Conservation (phyloP, 176 grass and related monocot species). For the Aechmea fasciata region DNA sequence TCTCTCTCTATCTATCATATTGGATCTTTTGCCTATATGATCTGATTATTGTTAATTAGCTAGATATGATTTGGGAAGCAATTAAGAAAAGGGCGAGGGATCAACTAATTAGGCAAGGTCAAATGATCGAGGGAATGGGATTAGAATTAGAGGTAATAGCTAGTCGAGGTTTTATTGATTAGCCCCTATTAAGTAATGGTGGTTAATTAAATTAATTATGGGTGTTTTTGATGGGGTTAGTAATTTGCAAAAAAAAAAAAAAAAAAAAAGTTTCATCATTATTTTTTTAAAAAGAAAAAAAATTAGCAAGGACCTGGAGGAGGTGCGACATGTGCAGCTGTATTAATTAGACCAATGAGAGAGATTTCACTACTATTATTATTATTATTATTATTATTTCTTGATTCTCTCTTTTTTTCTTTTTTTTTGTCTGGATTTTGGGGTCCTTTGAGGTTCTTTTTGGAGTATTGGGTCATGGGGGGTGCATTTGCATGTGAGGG, state of each 20-base stretch:
- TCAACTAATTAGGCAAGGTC: neutral
- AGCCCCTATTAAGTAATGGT: neutral
- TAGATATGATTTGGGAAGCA: neutral
- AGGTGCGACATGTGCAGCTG: neutral
- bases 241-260: too few species aligned
- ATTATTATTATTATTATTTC: neutral
- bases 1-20: neutral
- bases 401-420: neutral
- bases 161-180: neutral
- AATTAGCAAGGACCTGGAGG: neutral
- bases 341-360: neutral
- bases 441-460: neutral
- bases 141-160: neutral
- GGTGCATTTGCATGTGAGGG: constrained; percentile 62
- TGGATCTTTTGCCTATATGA: neutral
- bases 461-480: neutral
- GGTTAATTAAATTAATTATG: neutral
- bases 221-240: neutral
- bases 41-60: neutral
- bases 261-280: too few species aligned
- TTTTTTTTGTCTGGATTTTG: neutral
- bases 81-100: neutral
- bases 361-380: neutral
- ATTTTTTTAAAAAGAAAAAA: too few species aligned
- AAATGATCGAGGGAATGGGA: neutral